phyloP scores from a whole-genome alignment of 805 yeast species.

The Cyberlindnera meyerae region DNA sequence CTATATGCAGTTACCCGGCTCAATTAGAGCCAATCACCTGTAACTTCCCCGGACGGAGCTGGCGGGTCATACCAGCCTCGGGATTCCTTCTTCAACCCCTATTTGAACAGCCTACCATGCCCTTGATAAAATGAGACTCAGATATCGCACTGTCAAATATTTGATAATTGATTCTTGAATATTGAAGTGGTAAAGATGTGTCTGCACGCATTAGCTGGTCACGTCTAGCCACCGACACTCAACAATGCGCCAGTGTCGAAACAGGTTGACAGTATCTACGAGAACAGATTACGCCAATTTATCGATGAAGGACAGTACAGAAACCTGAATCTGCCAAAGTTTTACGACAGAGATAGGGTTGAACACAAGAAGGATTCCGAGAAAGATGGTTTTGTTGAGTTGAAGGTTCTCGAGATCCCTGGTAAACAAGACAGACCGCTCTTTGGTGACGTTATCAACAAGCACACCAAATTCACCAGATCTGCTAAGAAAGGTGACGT shows the following conservation, averaged over 20 bases:
- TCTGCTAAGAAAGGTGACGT: constrained; percentile 63
- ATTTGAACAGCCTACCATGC: too few species aligned
- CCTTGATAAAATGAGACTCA: too few species aligned
- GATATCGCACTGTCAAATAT: too few species aligned
- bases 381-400: constrained; percentile 43
- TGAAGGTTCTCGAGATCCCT: constrained; percentile 72
- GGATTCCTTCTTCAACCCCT: too few species aligned
- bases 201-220: constrained; percentile 12
- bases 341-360: constrained; percentile 59
- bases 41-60: background rate
- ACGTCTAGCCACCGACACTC: constrained; percentile 14
- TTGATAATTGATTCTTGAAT: too few species aligned
- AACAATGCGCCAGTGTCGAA: constrained; percentile 62
- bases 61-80: too few species aligned
- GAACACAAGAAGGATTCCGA: constrained; percentile 33
- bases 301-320: constrained; percentile 74
- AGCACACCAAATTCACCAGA: constrained; percentile 38
- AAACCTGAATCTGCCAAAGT: constrained; percentile 72
- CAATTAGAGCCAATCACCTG: too few species aligned
- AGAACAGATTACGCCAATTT: constrained; percentile 71
- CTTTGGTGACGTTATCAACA: constrained; percentile 31
- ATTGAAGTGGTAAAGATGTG: too few species aligned
- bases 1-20: too few species aligned
- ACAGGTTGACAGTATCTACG: constrained; percentile 71
- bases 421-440: constrained; percentile 43